Percentiles rank a stretch among this genome's conserved stretches.
phyloP scores from a whole-genome alignment of 306 rosid species.

The Ceratonia siliqua region DNA sequence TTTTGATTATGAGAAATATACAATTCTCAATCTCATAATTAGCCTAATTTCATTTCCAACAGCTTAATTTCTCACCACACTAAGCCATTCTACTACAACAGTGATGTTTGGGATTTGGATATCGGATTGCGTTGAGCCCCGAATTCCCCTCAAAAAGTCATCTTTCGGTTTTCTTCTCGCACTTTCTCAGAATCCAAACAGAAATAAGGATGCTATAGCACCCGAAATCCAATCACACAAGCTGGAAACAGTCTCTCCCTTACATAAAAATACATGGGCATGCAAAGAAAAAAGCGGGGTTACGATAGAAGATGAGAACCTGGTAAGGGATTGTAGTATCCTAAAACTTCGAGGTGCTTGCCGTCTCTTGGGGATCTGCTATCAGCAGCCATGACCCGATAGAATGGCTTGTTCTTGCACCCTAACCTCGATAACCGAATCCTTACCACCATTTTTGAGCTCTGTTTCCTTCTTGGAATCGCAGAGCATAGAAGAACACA shows the following conservation, averaged over 20 bases:
- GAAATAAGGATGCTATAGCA: neutral
- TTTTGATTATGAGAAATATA: neutral
- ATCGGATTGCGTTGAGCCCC: neutral
- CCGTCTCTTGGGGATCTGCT: slow-evolving; percentile 94
- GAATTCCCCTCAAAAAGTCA: neutral
- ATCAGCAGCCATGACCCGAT: slow-evolving; percentile 89
- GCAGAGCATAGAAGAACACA: neutral
- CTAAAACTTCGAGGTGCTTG: slow-evolving; percentile 85
- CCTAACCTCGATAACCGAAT: slow-evolving; percentile 83
- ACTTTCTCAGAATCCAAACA: neutral
- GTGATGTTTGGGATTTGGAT: neutral
- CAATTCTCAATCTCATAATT: neutral
- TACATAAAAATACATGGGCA: neutral
- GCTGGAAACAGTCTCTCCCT: neutral
- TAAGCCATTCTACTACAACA: neutral
- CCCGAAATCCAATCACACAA: neutral
- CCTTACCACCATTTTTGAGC: slow-evolving; percentile 69
- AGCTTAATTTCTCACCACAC: neutral
- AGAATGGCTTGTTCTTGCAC: slow-evolving; percentile 84
- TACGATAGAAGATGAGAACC: slow-evolving; percentile 37
- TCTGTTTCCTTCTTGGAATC: neutral
- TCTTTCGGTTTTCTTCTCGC: neutral
- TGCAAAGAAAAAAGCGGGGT: neutral
- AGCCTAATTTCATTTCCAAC: neutral
- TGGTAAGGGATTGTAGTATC: slow-evolving; percentile 90